phyloP scores from a whole-genome alignment of 1,284 basidiomycete genomes.

The Phenoliferia sp. region DNA sequence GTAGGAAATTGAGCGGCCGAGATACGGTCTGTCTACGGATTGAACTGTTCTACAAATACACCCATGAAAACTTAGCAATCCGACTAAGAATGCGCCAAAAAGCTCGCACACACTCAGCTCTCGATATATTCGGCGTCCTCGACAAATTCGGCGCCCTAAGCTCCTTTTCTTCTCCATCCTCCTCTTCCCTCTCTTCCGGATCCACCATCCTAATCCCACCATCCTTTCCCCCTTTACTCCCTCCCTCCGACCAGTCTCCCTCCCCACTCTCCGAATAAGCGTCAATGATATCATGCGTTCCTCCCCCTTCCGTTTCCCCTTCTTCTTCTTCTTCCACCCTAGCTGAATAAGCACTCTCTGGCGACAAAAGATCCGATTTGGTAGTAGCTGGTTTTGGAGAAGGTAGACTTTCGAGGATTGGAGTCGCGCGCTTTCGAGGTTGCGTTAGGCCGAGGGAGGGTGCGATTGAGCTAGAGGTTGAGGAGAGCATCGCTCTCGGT shows the following conservation, averaged over 20 bases:
- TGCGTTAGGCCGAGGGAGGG: not conserved
- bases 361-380: not conserved
- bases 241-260: not conserved
- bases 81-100: not conserved
- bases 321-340: no score
- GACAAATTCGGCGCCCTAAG: not conserved
- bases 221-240: not conserved
- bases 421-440: not conserved
- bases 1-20: not conserved
- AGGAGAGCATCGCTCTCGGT: not conserved
- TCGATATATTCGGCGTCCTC: not conserved
- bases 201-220: not conserved
- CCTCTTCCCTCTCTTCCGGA: not conserved
- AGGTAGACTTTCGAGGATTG: not conserved
- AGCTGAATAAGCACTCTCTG: no score
- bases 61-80: not conserved
- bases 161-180: no score
- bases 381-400: not conserved
- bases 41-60: not conserved
- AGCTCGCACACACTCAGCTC: not conserved
- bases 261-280: not conserved
- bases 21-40: not conserved
- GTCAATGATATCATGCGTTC: no score
- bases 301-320: no score
- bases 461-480: not conserved